Evolutionary conservation across 2,329 filamentous ascomycete species (phyloP).

Genomic region (Fusarium transvaalense): DNA sequence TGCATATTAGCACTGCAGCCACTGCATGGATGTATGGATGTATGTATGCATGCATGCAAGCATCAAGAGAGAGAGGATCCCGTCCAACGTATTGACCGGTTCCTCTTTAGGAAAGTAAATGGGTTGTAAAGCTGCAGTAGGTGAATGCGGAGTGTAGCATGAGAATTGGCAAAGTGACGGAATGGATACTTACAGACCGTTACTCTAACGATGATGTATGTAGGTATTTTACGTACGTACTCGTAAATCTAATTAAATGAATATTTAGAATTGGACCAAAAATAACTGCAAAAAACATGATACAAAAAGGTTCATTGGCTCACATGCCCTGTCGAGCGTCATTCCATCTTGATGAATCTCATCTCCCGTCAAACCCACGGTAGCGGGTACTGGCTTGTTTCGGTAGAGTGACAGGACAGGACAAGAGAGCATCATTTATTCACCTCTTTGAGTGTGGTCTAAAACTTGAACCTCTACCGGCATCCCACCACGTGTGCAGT

Average conservation of each 20-base stretch:
- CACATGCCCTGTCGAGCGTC: slow-evolving; percentile 2
- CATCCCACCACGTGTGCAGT: slow-evolving; percentile 47
- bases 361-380: slow-evolving; percentile 3
- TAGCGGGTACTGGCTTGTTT: slow-evolving; percentile 13
- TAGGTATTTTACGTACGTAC: background rate
- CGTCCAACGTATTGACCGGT: slow-evolving; percentile 50
- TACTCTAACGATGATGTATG: too few species aligned
- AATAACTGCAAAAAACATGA: background rate
- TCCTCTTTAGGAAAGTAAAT: slow-evolving; percentile 51
- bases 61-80: background rate
- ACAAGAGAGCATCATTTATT: slow-evolving; percentile 15
- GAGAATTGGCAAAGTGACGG: background rate
- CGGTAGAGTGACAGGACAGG: slow-evolving; percentile 33
- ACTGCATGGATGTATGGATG: too few species aligned
- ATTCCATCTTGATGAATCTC: slow-evolving; percentile 10
- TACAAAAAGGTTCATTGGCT: background rate
- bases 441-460: slow-evolving; percentile 1
- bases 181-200: too few species aligned
- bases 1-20: slow-evolving; percentile 4
- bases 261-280: background rate
- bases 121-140: background rate
- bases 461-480: slow-evolving; percentile 33
- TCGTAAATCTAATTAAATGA: background rate
- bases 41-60: background rate
- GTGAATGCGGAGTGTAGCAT: background rate